Conservation (phyloP, 169 alveolate genomes). For the Plasmodium chabaudi region DNA sequence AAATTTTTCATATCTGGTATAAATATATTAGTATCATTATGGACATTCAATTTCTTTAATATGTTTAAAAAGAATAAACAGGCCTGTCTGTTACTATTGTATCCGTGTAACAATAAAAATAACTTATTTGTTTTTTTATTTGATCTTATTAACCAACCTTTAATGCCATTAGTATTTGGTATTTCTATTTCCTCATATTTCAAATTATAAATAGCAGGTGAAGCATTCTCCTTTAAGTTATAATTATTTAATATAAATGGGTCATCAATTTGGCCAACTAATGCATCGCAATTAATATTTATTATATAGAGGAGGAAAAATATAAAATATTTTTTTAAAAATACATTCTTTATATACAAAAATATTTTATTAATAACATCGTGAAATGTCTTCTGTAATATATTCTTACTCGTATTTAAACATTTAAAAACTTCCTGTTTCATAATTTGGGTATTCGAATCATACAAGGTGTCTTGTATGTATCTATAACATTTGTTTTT, state of each 20-base stretch:
- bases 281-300: slow-evolving; percentile 57
- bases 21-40: slow-evolving; percentile 68
- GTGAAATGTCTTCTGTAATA: slow-evolving; percentile 57
- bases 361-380: slow-evolving; percentile 65
- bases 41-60: slow-evolving; percentile 64
- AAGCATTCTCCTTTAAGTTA: slow-evolving; percentile 47
- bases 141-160: slow-evolving; percentile 66
- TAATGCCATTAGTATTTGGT: slow-evolving; percentile 22
- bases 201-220: slow-evolving; percentile 47
- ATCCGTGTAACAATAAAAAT: slow-evolving; percentile 71
- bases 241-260: slow-evolving; percentile 69
- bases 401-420: slow-evolving; percentile 42
- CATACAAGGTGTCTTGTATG: slow-evolving; percentile 76
- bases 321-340: slow-evolving; percentile 68
- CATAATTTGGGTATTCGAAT: slow-evolving; percentile 64
- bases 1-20: slow-evolving; percentile 66
- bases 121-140: slow-evolving; percentile 57
- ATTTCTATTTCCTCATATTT: slow-evolving; percentile 68
- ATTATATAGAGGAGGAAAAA: slow-evolving; percentile 58
- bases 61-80: slow-evolving; percentile 68
- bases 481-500: slow-evolving; percentile 64
- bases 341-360: slow-evolving; percentile 67
- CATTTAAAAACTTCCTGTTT: slow-evolving; percentile 56
- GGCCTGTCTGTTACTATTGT: slow-evolving; percentile 68
- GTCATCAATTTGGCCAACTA: slow-evolving; percentile 50